Evolutionary conservation across 176 grass and related monocot genomes (phyloP).

Genomic region (Ampelocalamus luodianensis): DNA sequence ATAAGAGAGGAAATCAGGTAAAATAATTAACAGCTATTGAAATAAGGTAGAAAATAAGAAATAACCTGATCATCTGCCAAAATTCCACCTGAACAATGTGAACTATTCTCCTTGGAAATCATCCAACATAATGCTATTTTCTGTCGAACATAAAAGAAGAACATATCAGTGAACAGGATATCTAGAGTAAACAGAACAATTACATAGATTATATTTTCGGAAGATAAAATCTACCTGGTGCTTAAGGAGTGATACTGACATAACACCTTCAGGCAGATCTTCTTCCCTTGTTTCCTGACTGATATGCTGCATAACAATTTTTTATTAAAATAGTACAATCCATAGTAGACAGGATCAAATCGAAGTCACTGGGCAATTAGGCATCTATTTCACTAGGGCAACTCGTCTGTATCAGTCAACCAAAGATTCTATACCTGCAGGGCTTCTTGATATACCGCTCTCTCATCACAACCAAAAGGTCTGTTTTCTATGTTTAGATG

Average conservation of each 20-base stretch:
- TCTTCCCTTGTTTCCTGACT: conserved; percentile 72
- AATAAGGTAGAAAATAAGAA: conserved; percentile 43
- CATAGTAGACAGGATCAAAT: neutral
- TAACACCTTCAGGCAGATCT: conserved; percentile 75
- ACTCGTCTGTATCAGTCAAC: conserved; percentile 20
- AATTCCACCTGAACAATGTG: conserved; percentile 87
- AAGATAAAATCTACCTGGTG: conserved; percentile 68
- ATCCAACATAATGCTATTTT: conserved; percentile 97
- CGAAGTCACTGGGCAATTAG: neutral
- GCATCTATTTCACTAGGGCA: neutral
- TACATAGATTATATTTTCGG: conserved; percentile 16
- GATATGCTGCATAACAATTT: conserved; percentile 61
- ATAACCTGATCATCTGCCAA: conserved; percentile 98
- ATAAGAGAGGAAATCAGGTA: conserved; percentile 32
- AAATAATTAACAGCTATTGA: conserved; percentile 23
- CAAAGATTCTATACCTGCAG: conserved; percentile 68
- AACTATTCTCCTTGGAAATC: conserved; percentile 83
- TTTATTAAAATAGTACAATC: conserved; percentile 20
- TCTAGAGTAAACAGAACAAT: conserved; percentile 28
- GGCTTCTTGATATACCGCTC: conserved; percentile 86
- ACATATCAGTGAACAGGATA: conserved; percentile 23
- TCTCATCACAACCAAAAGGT: conserved; percentile 61
- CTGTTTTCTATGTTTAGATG: conserved; percentile 52
- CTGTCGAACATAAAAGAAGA: conserved; percentile 60
- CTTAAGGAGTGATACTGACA: conserved; percentile 82